These are phyloP conservation scores for Lactarius deliciosus DNA, from an alignment of 768 basidiomycete species.

Conservation along the genomic window DNA sequence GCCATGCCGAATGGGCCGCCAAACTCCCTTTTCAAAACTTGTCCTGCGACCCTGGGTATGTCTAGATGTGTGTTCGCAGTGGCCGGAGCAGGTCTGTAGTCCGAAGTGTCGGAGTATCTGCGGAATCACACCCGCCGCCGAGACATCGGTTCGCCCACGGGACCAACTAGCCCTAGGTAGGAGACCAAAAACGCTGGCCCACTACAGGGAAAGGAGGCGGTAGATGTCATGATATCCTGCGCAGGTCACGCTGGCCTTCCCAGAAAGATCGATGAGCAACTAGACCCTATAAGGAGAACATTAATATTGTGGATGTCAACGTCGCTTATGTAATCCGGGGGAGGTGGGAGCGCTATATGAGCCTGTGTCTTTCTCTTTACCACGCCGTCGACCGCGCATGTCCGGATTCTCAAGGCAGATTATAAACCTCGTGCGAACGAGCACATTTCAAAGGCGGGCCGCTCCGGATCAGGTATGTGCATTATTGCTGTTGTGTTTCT, in stretches of 20 bases:
- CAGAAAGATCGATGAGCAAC: not conserved
- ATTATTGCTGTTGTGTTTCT: not conserved
- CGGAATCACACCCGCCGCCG: not conserved
- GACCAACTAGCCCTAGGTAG: not conserved
- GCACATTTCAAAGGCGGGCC: constrained; percentile 3
- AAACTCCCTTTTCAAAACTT: not conserved
- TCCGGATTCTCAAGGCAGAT: constrained; percentile 15
- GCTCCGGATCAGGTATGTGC: constrained; percentile 29
- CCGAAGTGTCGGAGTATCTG: constrained; percentile 3
- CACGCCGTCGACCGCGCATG: constrained; percentile 6
- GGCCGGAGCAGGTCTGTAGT: not conserved
- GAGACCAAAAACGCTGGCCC: not conserved
- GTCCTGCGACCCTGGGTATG: not conserved
- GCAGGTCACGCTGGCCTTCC: not conserved
- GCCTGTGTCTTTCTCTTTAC: not conserved
- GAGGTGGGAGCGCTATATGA: not conserved
- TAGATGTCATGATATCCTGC: not conserved
- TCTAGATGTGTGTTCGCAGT: not conserved
- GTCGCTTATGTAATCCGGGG: not conserved
- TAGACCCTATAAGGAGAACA: not conserved
- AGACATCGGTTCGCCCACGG: not conserved
- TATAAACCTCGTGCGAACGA: constrained; percentile 10
- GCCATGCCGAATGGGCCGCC: not conserved
- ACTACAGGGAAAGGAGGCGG: not conserved
- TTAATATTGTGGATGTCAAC: not conserved